These are phyloP conservation scores for Yamadazyma spencermartinsiae DNA, from an alignment of 1,139 yeast genomes.

Conservation along the genomic window DNA sequence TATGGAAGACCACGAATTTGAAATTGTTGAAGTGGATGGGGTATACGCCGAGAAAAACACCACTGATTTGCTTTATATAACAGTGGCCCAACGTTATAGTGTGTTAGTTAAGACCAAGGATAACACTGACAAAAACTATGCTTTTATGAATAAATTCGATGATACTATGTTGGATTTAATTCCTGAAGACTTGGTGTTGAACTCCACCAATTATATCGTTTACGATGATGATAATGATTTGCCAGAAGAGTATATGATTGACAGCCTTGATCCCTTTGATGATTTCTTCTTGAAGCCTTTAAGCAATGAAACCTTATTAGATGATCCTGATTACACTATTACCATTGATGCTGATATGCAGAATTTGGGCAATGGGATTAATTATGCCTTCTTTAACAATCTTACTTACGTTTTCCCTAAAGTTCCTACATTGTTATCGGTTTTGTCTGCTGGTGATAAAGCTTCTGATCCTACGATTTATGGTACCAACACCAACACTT, in stretches of 20 bases:
- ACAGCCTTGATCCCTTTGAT: conserved; percentile 39
- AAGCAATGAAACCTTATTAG: conserved; percentile 37
- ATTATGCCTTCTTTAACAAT: conserved; percentile 75
- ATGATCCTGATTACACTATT: conserved; percentile 62
- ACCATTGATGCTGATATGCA: conserved; percentile 64
- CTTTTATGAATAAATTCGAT: conserved; percentile 64
- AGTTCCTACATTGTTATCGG: conserved; percentile 66
- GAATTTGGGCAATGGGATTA: conserved; percentile 69
- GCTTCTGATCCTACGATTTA: conserved; percentile 53
- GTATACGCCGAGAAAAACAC: conserved; percentile 57
- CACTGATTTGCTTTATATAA: conserved; percentile 59
- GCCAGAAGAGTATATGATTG: conserved; percentile 26
- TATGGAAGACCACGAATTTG: conserved; percentile 67
- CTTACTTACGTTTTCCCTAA: conserved; percentile 62
- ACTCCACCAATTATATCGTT: conserved; percentile 54
- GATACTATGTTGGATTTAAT: conserved; percentile 64
- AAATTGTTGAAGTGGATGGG: conserved; percentile 75
- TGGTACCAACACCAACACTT: conserved; percentile 67
- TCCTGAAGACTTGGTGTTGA: conserved; percentile 53
- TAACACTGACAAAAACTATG: conserved; percentile 49
- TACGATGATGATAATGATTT: conserved; percentile 41
- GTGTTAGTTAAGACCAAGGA: conserved; percentile 59
- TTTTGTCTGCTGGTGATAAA: conserved; percentile 48
- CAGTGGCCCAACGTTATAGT: conserved; percentile 72
- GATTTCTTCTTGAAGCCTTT: conserved; percentile 58